Evolutionary conservation across 1,139 yeast genomes (phyloP).

Genomic region (Lodderomyces theae): DNA sequence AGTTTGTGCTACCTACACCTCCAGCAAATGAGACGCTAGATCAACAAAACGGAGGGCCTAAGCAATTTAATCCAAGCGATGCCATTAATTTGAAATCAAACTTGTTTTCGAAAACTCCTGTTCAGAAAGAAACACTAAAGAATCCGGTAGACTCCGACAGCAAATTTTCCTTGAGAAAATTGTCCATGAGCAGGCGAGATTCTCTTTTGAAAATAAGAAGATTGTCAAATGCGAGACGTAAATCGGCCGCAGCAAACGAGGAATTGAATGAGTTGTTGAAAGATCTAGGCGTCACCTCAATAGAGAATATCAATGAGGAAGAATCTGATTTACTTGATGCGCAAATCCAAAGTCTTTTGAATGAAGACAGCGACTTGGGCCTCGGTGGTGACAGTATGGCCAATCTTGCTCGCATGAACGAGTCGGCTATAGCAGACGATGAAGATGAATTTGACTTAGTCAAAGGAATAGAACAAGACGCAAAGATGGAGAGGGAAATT

Average conservation of each 20-base stretch:
- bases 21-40: conserved; percentile 22
- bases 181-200: conserved; percentile 16
- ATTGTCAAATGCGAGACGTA: conserved; percentile 38
- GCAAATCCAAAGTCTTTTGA: conserved; percentile 34
- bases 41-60: conserved; percentile 18
- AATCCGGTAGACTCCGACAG: conserved; percentile 2
- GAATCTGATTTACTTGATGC: conserved; percentile 34
- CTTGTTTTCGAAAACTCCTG: conserved; percentile 31
- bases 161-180: conserved; percentile 8
- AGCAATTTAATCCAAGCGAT: conserved; percentile 51
- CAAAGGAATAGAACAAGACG: conserved; percentile 22
- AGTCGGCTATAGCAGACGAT: conserved; percentile 33
- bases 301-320: conserved; percentile 37
- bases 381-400: conserved; percentile 19
- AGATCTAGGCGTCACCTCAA: conserved; percentile 38
- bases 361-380: conserved; percentile 24
- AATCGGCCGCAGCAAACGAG: conserved; percentile 41
- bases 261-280: conserved; percentile 39
- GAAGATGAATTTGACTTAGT: conserved; percentile 28
- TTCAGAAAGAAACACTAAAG: conserved; percentile 16
- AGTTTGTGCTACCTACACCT: conserved; percentile 71
- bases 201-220: conserved; percentile 23
- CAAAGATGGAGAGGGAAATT: conserved; percentile 15
- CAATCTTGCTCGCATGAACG: conserved; percentile 25
- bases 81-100: conserved; percentile 52